Evolutionary conservation across 2,329 filamentous ascomycete species (phyloP).

Genomic region (Ophiostoma ulmi): DNA sequence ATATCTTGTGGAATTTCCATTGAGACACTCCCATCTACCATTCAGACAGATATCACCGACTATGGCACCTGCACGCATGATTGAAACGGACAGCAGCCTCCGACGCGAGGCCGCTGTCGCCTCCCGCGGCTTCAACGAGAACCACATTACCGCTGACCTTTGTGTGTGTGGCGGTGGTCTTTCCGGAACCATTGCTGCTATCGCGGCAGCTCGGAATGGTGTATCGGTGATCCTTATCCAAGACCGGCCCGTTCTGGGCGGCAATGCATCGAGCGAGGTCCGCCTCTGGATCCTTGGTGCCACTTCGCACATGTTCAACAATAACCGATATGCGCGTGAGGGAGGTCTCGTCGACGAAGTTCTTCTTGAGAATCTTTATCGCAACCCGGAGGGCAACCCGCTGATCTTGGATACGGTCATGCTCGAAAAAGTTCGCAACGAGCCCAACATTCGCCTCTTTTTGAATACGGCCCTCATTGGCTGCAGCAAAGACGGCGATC

Average conservation of each 20-base stretch:
- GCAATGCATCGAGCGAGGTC: conserved; percentile 30
- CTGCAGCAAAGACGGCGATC: conserved; percentile 28
- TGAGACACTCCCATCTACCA: background rate
- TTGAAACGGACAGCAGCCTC: conserved; percentile 24
- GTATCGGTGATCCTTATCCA: conserved; percentile 29
- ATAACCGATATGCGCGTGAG: conserved; percentile 31
- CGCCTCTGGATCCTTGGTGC: conserved; percentile 31
- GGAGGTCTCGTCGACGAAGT: conserved; percentile 31
- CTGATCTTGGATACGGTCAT: conserved; percentile 30
- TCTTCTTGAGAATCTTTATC: conserved; percentile 29
- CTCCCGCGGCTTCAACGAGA: conserved; percentile 26
- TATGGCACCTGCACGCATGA: conserved; percentile 29
- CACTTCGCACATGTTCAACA: conserved; percentile 32
- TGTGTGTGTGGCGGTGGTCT: conserved; percentile 32
- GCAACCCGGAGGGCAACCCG: conserved; percentile 31
- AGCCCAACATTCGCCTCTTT: conserved; percentile 29
- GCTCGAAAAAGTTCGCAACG: conserved; percentile 30
- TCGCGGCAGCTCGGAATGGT: conserved; percentile 29
- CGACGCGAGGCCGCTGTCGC: conserved; percentile 27
- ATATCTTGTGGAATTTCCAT: background rate
- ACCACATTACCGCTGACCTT: conserved; percentile 29
- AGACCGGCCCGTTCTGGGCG: conserved; percentile 30
- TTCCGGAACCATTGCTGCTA: conserved; percentile 29
- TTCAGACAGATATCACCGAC: background rate
- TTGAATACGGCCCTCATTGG: conserved; percentile 30